Evolutionary conservation across 805 yeast species (phyloP).

Genomic region (Zygosaccharomyces lentus): DNA sequence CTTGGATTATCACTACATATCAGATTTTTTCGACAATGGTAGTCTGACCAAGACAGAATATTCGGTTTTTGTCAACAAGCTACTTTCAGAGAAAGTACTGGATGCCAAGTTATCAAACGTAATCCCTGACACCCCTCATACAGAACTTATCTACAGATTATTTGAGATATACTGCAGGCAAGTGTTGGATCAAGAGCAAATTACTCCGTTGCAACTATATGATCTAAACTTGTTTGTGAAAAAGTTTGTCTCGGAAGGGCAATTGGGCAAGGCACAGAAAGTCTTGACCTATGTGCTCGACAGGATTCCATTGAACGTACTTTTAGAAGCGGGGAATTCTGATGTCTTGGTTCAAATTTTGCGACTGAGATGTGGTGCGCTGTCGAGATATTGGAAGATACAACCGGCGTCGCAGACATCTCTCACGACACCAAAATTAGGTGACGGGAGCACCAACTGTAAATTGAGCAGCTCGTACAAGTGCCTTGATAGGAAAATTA

Average conservation of each 20-base stretch:
- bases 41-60: slow-evolving; percentile 11
- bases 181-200: slow-evolving; percentile 3
- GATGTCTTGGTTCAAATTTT: slow-evolving; percentile 21
- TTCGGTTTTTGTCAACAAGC: slow-evolving; percentile 15
- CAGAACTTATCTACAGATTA: slow-evolving; percentile 15
- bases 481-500: slow-evolving; percentile 14
- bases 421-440: slow-evolving; percentile 4
- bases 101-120: slow-evolving; percentile 10
- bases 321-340: slow-evolving; percentile 14
- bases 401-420: not conserved
- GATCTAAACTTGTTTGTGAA: slow-evolving; percentile 19
- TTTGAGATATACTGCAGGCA: slow-evolving; percentile 13
- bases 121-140: slow-evolving; percentile 14
- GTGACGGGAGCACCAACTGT: slow-evolving; percentile 4
- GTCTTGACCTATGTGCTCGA: slow-evolving; percentile 19
- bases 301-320: slow-evolving; percentile 10
- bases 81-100: slow-evolving; percentile 7
- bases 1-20: slow-evolving; percentile 5
- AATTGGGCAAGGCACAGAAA: slow-evolving; percentile 24
- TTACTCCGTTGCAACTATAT: slow-evolving; percentile 15
- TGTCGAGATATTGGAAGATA: slow-evolving; percentile 20
- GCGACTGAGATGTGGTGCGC: slow-evolving; percentile 29
- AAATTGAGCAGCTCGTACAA: slow-evolving; percentile 10
- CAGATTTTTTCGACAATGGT: slow-evolving; percentile 9
- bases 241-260: slow-evolving; percentile 17